A percentile compares a stretch with the other conserved stretches of the same genome.
Conservation (phyloP, 139 green algal species). For the Pleodorina starrii region DNA sequence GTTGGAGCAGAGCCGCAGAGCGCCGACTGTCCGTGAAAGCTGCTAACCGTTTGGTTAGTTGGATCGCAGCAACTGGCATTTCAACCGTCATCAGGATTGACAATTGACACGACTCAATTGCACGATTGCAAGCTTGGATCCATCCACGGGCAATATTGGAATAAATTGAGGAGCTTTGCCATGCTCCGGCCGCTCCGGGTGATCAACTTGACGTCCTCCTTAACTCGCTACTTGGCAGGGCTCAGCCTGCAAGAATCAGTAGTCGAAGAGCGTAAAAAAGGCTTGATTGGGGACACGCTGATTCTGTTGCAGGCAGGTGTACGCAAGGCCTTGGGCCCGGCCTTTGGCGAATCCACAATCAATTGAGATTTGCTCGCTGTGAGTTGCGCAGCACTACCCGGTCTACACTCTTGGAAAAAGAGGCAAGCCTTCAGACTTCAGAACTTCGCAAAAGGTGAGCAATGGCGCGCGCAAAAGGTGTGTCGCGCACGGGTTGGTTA, state of each 20-base stretch:
- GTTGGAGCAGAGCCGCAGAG: too few species aligned
- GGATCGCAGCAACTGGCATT: too few species aligned
- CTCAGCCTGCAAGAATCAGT: slow-evolving; percentile 12
- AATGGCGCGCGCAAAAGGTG: too few species aligned
- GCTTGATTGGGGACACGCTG: slow-evolving; percentile 65
- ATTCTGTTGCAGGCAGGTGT: slow-evolving; percentile 71
- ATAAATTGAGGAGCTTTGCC: neutral
- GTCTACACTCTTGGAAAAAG: slow-evolving; percentile 93
- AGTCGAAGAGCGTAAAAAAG: neutral
- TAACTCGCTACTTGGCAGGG: slow-evolving; percentile 19
- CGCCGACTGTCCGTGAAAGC: too few species aligned
- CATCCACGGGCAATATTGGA: too few species aligned
- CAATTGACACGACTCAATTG: too few species aligned
- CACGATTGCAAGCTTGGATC: too few species aligned
- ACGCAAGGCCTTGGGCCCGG: too few species aligned
- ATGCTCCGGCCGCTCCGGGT: slow-evolving; percentile 12
- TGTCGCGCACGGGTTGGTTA: too few species aligned
- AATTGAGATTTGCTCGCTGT: neutral
- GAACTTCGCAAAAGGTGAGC: slow-evolving; percentile 53
- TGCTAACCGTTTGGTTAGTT: too few species aligned
- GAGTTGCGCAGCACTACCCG: slow-evolving; percentile 84
- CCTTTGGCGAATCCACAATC: too few species aligned
- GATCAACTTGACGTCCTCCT: neutral
- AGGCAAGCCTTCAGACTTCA: slow-evolving; percentile 76
- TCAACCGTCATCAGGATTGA: too few species aligned